Base-by-base conservation (phyloP, 768 basidiomycete species). In the Pleurotus citrinopileatus region DNA sequence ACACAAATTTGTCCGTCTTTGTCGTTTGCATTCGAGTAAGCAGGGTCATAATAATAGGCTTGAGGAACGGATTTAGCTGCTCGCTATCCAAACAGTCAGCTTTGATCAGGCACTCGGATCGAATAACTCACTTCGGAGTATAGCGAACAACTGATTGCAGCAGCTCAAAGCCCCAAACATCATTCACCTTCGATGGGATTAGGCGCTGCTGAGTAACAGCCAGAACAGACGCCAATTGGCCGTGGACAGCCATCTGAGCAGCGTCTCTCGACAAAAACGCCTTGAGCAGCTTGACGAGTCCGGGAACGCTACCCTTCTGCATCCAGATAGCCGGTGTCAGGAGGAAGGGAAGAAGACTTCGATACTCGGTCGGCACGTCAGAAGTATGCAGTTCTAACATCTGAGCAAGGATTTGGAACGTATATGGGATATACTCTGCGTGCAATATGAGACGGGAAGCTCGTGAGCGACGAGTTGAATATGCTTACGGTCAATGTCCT, bases 341-440 rank as follows among this genome's bases (percentile, higher is more conserved):
- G 15, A 99, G 76, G 63, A 93, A 86, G 0, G 85, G 87, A 4
- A 98, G 78, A 7, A 98, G 75, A 25, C 77, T 72, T 23, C 86
- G 84, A 71, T 98, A 99, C 53, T 87, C 81, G 0, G 74, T 69
- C 1, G 96, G 94, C 2, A 95, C 75, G 5, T 77, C 74, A 2
- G 67, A 63, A 1, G 67, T 71, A 60, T 96, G 94, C 2, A 92
- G 72, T 58, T 94, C 89, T 26, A 99, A 86, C 80, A 99, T 94
- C 64, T 98, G 97, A 0, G 94, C 89, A 42, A 98, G 83, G 60
- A 99, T 82, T 65, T 99, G 97, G 79, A 98, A 98, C 52, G 91
- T 89, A 67, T 97, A 99, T 3, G 97, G 96, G 43, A 98, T 87
- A 65, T 97, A 98, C 73, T 98, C 96, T 94, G 3, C 20, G 7